Evolutionary conservation across 805 yeast genomes (phyloP).

Genomic region (Zygotorulaspora florentina): DNA sequence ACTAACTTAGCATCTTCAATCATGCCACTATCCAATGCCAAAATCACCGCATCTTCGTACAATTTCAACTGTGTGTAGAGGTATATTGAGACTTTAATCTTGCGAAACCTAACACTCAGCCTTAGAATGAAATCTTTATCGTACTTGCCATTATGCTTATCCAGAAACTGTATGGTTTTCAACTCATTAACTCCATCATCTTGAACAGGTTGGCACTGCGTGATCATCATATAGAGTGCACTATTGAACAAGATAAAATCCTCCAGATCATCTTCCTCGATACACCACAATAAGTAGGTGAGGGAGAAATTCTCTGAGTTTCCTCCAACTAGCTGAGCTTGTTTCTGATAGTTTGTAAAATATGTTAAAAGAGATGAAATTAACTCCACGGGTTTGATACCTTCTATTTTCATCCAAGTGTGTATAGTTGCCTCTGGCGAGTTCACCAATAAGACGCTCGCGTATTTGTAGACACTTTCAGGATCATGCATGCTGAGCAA

Average conservation of each 20-base stretch:
- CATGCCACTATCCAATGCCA: conserved; percentile 61
- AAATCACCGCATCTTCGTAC: conserved; percentile 73
- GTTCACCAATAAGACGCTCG: conserved; percentile 65
- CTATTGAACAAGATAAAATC: conserved; percentile 62
- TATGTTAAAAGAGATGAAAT: conserved; percentile 74
- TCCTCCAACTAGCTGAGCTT: background rate
- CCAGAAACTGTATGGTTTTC: conserved; percentile 48
- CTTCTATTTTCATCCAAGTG: conserved; percentile 60
- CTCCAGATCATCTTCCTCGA: conserved; percentile 42
- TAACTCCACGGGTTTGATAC: conserved; percentile 56
- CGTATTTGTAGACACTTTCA: conserved; percentile 54
- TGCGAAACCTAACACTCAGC: conserved; percentile 57
- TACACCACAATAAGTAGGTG: conserved; percentile 54
- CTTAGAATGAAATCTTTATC: conserved; percentile 75
- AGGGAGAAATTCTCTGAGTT: conserved; percentile 57
- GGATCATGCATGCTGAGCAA: conserved; percentile 47
- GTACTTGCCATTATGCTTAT: conserved; percentile 36
- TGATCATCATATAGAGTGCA: conserved; percentile 60
- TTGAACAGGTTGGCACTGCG: conserved; percentile 25
- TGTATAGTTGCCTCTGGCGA: conserved; percentile 67
- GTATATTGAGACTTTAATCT: conserved; percentile 62
- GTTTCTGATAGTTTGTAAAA: conserved; percentile 43
- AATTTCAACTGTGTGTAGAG: conserved; percentile 65
- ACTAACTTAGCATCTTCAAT: conserved; percentile 26
- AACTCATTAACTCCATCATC: conserved; percentile 40